Evolutionary conservation across 768 basidiomycete genomes (phyloP).

Genomic region (Rhizopogon roseolus): DNA sequence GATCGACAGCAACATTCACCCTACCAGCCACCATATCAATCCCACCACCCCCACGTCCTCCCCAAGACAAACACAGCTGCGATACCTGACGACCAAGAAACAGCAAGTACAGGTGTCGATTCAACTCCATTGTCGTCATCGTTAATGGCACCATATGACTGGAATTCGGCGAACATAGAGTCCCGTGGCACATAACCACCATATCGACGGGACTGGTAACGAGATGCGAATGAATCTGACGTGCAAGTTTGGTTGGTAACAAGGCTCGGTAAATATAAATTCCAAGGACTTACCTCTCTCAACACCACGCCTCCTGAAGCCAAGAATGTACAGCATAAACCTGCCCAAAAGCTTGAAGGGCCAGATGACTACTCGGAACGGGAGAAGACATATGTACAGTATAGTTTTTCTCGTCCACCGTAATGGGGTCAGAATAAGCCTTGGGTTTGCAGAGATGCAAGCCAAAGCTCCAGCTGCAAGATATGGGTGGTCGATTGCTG

Average conservation of each 20-base stretch:
- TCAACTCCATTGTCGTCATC: background rate
- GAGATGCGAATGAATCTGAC: slow-evolving; percentile 6
- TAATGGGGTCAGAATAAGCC: background rate
- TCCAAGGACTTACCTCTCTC: background rate
- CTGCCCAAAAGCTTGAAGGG: background rate
- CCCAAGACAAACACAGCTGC: slow-evolving; percentile 2
- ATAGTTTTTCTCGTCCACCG: background rate
- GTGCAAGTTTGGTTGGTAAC: background rate
- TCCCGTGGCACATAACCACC: slow-evolving; percentile 7
- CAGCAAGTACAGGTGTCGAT: background rate
- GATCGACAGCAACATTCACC: too few species aligned
- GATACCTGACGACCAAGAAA: background rate
- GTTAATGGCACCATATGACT: slow-evolving; percentile 4
- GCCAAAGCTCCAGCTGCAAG: background rate
- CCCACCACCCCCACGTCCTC: slow-evolving; percentile 1
- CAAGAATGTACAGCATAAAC: background rate
- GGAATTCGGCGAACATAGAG: slow-evolving; percentile 3
- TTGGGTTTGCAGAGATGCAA: background rate
- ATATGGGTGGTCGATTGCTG: slow-evolving; percentile 2
- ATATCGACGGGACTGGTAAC: slow-evolving; percentile 5
- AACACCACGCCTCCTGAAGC: background rate
- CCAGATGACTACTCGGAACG: background rate
- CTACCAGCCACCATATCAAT: background rate
- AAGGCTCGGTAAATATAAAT: background rate
- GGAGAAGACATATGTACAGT: background rate